Evolutionary conservation across 768 basidiomycete species (phyloP), one percentile per base, ranked within the genome.

Genomic region (Tricholomella constricta): DNA sequence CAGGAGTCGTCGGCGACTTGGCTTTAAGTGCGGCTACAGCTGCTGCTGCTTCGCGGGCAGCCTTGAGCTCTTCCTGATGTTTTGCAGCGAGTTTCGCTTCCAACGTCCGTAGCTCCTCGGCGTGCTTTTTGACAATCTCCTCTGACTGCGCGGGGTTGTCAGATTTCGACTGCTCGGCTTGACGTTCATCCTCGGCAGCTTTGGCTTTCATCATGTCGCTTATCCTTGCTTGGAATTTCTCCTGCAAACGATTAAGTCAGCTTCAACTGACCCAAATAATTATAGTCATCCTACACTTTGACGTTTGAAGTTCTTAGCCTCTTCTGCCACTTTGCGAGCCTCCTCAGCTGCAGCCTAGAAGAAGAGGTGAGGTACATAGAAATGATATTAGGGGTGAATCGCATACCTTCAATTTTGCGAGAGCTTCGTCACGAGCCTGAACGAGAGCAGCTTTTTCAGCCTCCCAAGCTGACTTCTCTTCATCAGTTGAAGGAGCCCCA

Each of bases 371-470:
- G 22, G 31, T 14, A 45, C 5, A 7, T 19, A 25, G 20, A 32
- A 41, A 45, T 15, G 12, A 8, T 40, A 2, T 23, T 4, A 29
- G 23, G n/a, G 11, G 15, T 48, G 22, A 15, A 34, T 26, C 3
- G 31, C 34, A 22, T 65, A 86, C 89, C 72, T 83, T 82, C n/a
- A 79, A 68, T 48, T 82, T 80, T 10, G 79, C 72, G 6, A 80
- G 54, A 2, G 84, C 84, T n/a, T 85, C 82, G 52, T 80, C 85
- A 6, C 83, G 82, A 23, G 76, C 74, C 58, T 82, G 81, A 31
- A 76, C 50, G 1, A 91, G 71, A 48, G 81, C 78, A 0, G 69
- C 74, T 59, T 84, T 89, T 63, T 89, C 86, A 1, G 72, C 61
- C 51, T 88, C 85, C 80, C 82, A 82, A 15, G 68, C 66, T 12